These are phyloP conservation scores for Groenewaldozyma sp. DNA, from an alignment of 1,139 yeast species.

Conservation along the genomic window DNA sequence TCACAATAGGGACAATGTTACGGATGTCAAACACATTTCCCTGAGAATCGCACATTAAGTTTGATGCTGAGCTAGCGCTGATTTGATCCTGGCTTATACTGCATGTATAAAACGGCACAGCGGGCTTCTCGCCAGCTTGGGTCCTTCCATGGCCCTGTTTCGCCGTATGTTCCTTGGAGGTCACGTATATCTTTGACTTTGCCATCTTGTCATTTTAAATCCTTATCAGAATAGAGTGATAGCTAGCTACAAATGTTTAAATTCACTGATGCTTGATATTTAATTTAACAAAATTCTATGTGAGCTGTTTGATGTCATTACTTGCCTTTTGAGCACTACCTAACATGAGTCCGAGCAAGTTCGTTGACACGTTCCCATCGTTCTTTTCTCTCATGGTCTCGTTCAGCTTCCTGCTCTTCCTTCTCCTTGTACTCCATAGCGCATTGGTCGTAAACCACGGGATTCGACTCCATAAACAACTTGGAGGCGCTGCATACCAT, in stretches of 20 bases:
- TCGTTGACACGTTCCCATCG: background rate
- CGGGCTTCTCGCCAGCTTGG: slow-evolving; percentile 23
- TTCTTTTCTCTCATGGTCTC: slow-evolving; percentile 41
- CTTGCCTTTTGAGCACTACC: background rate
- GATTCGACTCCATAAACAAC: slow-evolving; percentile 89
- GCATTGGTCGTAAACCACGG: slow-evolving; percentile 85
- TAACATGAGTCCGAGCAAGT: background rate
- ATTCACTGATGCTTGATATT: too few species aligned
- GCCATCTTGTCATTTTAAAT: too few species aligned
- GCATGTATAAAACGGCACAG: slow-evolving; percentile 31
- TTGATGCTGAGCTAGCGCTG: slow-evolving; percentile 16
- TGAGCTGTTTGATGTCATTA: too few species aligned
- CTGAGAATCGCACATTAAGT: slow-evolving; percentile 25
- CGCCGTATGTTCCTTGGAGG: slow-evolving; percentile 30
- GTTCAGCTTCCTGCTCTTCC: slow-evolving; percentile 53
- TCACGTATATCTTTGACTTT: slow-evolving; percentile 28
- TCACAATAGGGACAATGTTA: slow-evolving; percentile 28
- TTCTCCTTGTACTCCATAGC: slow-evolving; percentile 75
- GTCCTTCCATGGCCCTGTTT: slow-evolving; percentile 24
- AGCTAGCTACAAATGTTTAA: too few species aligned
- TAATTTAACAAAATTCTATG: too few species aligned
- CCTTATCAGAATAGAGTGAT: too few species aligned
- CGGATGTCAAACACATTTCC: slow-evolving; percentile 30
- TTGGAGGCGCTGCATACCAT: slow-evolving; percentile 87
- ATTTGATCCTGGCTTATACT: slow-evolving; percentile 29